These are phyloP conservation scores for Evansstolkia leycettana DNA, from an alignment of 495 filamentous ascomycete genomes.

Conservation along the genomic window DNA sequence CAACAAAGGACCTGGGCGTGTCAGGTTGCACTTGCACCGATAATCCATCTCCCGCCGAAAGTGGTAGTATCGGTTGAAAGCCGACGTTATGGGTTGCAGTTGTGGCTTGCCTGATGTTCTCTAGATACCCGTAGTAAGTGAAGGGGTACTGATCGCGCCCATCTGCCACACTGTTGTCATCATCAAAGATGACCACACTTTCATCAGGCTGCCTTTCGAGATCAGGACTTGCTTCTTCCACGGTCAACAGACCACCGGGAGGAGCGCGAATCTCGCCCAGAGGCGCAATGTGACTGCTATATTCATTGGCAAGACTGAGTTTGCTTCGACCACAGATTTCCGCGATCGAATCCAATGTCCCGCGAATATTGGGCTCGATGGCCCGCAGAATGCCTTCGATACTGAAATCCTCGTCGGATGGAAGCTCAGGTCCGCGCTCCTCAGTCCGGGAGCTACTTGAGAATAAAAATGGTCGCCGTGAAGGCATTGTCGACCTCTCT, in stretches of 20 bases:
- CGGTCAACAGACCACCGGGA: constrained; percentile 21
- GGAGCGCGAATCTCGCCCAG: constrained; percentile 41
- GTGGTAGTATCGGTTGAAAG: constrained; percentile 5
- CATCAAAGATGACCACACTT: constrained; percentile 25
- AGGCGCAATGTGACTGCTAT: constrained; percentile 50
- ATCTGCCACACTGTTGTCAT: constrained; percentile 18
- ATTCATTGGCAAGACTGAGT: constrained; percentile 50
- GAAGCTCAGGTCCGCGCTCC: constrained; percentile 21
- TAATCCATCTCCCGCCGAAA: constrained; percentile 5
- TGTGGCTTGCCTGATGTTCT: constrained; percentile 13
- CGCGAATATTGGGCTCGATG: constrained; percentile 44
- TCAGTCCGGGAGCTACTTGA: constrained; percentile 6
- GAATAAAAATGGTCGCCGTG: constrained; percentile 23
- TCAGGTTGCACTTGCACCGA: constrained; percentile 4
- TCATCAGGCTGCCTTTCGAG: constrained; percentile 20
- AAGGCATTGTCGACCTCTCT: constrained; percentile 17
- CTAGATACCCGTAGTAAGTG: constrained; percentile 23
- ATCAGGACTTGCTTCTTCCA: constrained; percentile 30
- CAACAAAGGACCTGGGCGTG: constrained; percentile 4
- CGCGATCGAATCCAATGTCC: constrained; percentile 48
- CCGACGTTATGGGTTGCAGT: constrained; percentile 4
- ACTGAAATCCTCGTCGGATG: constrained; percentile 41
- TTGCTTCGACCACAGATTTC: constrained; percentile 52
- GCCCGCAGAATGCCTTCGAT: constrained; percentile 48
- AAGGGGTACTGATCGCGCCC: constrained; percentile 17